Conservation (phyloP, 192 early-diverging fungal genomes). For the Diversispora epigaea region DNA sequence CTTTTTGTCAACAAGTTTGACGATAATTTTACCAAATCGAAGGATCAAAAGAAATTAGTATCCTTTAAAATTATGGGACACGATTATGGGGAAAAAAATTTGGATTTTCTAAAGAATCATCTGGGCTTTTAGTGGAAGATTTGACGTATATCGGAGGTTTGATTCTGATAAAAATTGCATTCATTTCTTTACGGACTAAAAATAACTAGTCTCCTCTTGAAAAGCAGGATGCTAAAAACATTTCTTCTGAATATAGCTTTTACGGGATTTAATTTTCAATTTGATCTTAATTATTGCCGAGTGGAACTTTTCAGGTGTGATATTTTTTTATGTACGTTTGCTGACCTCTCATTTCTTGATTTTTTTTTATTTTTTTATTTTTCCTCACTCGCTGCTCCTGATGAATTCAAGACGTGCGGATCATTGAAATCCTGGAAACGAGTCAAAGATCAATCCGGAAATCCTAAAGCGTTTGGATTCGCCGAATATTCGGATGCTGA, state of each 20-base stretch:
- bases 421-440: slow-evolving; percentile 67
- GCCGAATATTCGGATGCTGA: slow-evolving; percentile 68
- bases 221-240: background rate
- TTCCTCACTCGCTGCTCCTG: background rate
- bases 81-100: background rate
- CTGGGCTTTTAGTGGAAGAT: slow-evolving; percentile 14
- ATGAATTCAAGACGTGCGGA: slow-evolving; percentile 60
- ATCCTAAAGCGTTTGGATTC: slow-evolving; percentile 73
- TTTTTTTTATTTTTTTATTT: slow-evolving; percentile 20
- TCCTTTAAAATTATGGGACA: background rate
- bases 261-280: background rate
- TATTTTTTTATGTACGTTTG: slow-evolving; percentile 2
- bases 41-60: slow-evolving; percentile 7
- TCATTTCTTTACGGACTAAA: slow-evolving; percentile 1
- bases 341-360: background rate
- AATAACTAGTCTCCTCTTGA: background rate
- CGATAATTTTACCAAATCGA: slow-evolving; percentile 36
- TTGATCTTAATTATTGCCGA: background rate
- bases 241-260: slow-evolving; percentile 1
- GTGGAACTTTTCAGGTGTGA: slow-evolving; percentile 15
- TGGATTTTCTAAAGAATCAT: background rate
- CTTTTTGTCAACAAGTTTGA: slow-evolving; percentile 34
- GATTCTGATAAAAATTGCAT: background rate
- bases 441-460: slow-evolving; percentile 59
- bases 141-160: slow-evolving; percentile 23